Percentiles rank a stretch among this genome's conserved stretches.
Evolutionary conservation across 2,329 filamentous ascomycete genomes (phyloP).

Genomic region (Whalleya microplaca): DNA sequence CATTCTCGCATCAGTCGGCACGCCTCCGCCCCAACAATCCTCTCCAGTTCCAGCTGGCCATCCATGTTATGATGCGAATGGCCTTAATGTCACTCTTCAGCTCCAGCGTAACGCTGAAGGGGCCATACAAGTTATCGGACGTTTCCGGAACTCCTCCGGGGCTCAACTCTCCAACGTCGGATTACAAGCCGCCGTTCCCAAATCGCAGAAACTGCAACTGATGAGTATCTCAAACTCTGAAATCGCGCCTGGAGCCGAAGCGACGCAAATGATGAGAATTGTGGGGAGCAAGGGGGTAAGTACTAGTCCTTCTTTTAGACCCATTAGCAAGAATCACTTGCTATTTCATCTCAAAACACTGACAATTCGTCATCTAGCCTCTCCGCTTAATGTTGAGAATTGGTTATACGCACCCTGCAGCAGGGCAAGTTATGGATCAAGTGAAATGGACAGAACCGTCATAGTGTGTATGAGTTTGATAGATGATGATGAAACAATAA

Average conservation of each 20-base stretch:
- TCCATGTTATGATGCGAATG: constrained; percentile 85
- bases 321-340: background rate
- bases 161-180: constrained; percentile 73
- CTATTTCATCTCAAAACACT: background rate
- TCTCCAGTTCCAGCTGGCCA: constrained; percentile 55
- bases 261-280: constrained; percentile 89
- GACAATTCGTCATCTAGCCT: constrained; percentile 55
- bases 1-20: constrained; percentile 53
- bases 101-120: constrained; percentile 82
- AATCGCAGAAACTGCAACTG: constrained; percentile 91
- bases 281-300: constrained; percentile 86
- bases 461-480: constrained; percentile 20
- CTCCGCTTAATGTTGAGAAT: constrained; percentile 86
- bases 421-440: constrained; percentile 79
- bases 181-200: constrained; percentile 92
- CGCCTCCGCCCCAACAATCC: constrained; percentile 52
- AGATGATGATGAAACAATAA: constrained; percentile 20
- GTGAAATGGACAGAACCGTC: constrained; percentile 93
- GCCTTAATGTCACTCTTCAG: constrained; percentile 77
- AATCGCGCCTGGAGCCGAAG: constrained; percentile 76
- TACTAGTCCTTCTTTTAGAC: constrained; percentile 34
- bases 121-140: constrained; percentile 78
- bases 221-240: constrained; percentile 85
- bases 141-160: constrained; percentile 77
- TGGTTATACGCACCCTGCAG: constrained; percentile 72